A percentile compares a stretch with the other conserved stretches of the same genome.
These are phyloP conservation scores for Globisporangium polare DNA, from an alignment of 352 stramenopile genomes.

Conservation along the genomic window DNA sequence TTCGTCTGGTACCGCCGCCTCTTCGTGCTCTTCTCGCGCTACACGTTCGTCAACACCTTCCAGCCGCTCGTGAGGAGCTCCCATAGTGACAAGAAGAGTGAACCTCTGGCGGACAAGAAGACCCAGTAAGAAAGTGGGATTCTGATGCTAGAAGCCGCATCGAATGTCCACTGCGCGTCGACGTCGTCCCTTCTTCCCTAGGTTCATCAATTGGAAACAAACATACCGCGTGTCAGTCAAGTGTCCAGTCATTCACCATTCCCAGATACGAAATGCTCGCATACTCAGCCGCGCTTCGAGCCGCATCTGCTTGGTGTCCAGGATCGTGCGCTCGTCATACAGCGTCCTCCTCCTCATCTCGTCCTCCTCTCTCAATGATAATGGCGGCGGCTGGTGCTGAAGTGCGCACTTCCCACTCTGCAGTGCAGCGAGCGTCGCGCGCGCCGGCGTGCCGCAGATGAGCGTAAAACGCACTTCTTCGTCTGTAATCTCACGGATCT, in stretches of 20 bases:
- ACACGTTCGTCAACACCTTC: conserved; percentile 94
- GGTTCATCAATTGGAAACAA: not conserved
- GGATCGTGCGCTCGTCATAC: conserved; percentile 25
- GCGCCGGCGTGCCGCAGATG: conserved; percentile 39
- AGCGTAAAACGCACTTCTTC: conserved; percentile 42
- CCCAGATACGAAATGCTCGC: not conserved
- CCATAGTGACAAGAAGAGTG: not conserved
- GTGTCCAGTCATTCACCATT: too few relatives aligned
- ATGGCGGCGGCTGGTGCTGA: conserved; percentile 18
- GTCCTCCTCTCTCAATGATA: not conserved
- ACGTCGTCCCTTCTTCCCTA: conserved; percentile 23
- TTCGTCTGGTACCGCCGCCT: conserved; percentile 97
- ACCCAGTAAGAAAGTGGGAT: conserved; percentile 18
- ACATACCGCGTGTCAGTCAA: not conserved
- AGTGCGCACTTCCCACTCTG: conserved; percentile 38
- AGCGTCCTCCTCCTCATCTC: conserved; percentile 6
- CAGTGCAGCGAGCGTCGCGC: conserved; percentile 31
- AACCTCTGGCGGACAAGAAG: conserved; percentile 19
- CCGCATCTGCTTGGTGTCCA: conserved; percentile 15
- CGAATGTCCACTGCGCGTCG: conserved; percentile 43
- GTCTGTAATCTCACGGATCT: conserved; percentile 31
- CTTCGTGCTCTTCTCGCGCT: conserved; percentile 94
- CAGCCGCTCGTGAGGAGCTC: conserved; percentile 22
- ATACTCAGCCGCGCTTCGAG: conserved; percentile 10
- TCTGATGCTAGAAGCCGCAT: conserved; percentile 30